A percentile compares a stretch with the other conserved stretches of the same genome.
Evolutionary conservation across 257 asterid species (phyloP).

Genomic region (Nicotiana tomentosiformis): DNA sequence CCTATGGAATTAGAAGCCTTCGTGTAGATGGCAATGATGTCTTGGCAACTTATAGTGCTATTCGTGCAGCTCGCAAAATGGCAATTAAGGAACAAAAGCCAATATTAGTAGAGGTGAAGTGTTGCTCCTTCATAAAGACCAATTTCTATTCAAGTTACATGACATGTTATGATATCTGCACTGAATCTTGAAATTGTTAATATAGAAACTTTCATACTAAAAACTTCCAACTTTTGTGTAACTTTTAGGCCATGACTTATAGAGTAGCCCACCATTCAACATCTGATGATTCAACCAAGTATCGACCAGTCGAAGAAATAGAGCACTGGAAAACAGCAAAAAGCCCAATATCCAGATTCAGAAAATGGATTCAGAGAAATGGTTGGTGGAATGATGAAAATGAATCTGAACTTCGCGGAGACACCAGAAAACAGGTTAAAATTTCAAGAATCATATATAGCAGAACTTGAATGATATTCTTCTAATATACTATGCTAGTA

Average conservation of each 20-base stretch:
- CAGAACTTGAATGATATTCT: background rate
- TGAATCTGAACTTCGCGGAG: constrained; percentile 48
- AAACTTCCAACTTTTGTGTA: background rate
- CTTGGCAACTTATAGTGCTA: constrained; percentile 62
- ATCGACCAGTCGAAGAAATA: constrained; percentile 58
- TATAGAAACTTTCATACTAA: background rate
- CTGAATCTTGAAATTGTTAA: background rate
- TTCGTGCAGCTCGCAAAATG: constrained; percentile 75
- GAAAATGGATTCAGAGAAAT: constrained; percentile 65
- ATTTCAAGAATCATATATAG: background rate
- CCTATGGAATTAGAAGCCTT: constrained; percentile 71
- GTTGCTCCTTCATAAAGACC: background rate
- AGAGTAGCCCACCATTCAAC: constrained; percentile 94
- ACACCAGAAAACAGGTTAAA: constrained; percentile 56
- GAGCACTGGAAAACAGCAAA: constrained; percentile 70
- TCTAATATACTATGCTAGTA: background rate
- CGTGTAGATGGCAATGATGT: constrained; percentile 88
- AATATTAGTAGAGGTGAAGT: constrained; percentile 71
- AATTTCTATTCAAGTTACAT: background rate
- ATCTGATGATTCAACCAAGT: constrained; percentile 91
- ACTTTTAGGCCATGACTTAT: constrained; percentile 61
- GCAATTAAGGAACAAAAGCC: constrained; percentile 65
- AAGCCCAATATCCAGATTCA: constrained; percentile 53
- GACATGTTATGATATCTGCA: background rate
- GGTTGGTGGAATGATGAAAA: constrained; percentile 84